These are phyloP conservation scores for Vickermania spadyakhi DNA, from an alignment of 208 protist species.

Conservation along the genomic window DNA sequence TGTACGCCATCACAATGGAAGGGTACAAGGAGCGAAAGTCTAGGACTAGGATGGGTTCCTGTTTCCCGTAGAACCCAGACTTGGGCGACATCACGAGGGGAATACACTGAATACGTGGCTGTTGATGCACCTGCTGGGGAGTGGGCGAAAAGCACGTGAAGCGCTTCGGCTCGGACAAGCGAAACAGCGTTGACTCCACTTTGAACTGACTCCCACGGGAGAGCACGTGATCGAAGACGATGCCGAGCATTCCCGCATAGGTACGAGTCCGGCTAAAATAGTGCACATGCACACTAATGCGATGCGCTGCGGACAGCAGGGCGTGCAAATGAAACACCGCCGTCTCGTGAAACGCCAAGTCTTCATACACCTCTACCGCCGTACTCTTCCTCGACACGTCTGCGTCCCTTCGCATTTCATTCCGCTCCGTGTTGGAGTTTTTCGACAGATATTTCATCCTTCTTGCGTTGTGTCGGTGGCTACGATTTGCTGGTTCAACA, in stretches of 20 bases:
- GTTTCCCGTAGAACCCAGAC: slow-evolving; percentile 43
- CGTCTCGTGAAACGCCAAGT: slow-evolving; percentile 11
- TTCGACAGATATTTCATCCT: no score
- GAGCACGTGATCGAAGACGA: slow-evolving; percentile 62
- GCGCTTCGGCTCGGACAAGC: slow-evolving; percentile 49
- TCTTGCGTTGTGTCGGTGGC: background rate
- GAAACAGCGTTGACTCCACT: slow-evolving; percentile 74
- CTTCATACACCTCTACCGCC: background rate
- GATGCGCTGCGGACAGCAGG: slow-evolving; percentile 32
- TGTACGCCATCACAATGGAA: slow-evolving; percentile 99
- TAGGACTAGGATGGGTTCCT: slow-evolving; percentile 95
- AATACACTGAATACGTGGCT: slow-evolving; percentile 68
- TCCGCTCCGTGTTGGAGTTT: background rate
- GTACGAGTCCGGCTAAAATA: slow-evolving; percentile 48
- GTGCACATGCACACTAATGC: slow-evolving; percentile 41
- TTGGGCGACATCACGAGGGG: slow-evolving; percentile 76
- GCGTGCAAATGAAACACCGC: slow-evolving; percentile 44
- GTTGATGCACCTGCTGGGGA: slow-evolving; percentile 33
- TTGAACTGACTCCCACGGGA: slow-evolving; percentile 79
- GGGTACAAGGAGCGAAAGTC: slow-evolving; percentile 99
- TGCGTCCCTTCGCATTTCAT: background rate
- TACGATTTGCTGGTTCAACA: background rate
- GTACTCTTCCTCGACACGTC: background rate
- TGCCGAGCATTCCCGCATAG: slow-evolving; percentile 76
- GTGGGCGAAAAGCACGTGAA: slow-evolving; percentile 68